phyloP scores from a whole-genome alignment of 2,329 filamentous ascomycete species.

The Paracoccidioides lutzii region DNA sequence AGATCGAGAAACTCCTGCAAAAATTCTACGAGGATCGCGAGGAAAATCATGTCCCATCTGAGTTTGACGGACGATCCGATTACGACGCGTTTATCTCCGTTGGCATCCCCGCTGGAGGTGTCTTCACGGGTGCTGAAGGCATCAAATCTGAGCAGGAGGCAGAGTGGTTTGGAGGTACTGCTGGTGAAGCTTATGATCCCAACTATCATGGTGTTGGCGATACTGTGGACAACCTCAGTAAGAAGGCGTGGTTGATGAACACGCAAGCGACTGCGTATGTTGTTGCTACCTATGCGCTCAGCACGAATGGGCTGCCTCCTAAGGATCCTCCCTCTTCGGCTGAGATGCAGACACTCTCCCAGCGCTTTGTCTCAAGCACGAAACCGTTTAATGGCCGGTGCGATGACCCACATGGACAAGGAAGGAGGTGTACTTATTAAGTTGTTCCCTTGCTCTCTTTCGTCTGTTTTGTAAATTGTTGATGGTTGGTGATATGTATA shows the following conservation, averaged over 20 bases:
- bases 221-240: slow-evolving; percentile 41
- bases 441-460: neutral
- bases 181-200: slow-evolving; percentile 43
- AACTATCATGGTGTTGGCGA: slow-evolving; percentile 46
- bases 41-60: slow-evolving; percentile 55
- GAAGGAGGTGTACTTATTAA: neutral
- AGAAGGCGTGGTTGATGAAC: slow-evolving; percentile 42
- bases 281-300: slow-evolving; percentile 55
- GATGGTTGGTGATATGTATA: too few relatives aligned
- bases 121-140: slow-evolving; percentile 66
- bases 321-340: slow-evolving; percentile 4
- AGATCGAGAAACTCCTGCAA: slow-evolving; percentile 55
- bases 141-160: slow-evolving; percentile 58
- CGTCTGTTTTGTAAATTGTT: too few relatives aligned
- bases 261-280: slow-evolving; percentile 29
- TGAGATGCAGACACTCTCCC: neutral
- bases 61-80: slow-evolving; percentile 68
- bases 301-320: slow-evolving; percentile 16
- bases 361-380: neutral
- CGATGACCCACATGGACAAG: neutral
- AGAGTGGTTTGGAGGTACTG: slow-evolving; percentile 56
- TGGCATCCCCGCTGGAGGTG: slow-evolving; percentile 61
- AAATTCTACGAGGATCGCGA: slow-evolving; percentile 52
- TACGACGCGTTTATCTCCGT: slow-evolving; percentile 64
- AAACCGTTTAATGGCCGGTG: neutral